Conservation (phyloP, 371 early-diverging fungal species). For the Capniomyces stellatus region DNA sequence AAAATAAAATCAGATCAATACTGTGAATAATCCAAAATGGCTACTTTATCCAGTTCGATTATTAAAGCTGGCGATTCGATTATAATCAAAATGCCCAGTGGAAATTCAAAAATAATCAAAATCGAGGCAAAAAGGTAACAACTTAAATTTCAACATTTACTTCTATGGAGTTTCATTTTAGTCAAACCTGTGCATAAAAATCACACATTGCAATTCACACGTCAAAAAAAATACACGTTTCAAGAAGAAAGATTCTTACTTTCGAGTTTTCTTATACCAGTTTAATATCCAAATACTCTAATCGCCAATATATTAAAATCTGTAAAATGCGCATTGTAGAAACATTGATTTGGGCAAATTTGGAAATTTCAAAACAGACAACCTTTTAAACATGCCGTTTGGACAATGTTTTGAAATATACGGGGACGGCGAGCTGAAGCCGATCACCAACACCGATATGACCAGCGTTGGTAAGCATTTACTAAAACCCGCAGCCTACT, state of each 20-base stretch:
- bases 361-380: constrained; percentile 59
- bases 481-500: too few relatives aligned
- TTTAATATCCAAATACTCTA: too few relatives aligned
- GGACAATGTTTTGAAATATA: constrained; percentile 73
- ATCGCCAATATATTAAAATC: neutral
- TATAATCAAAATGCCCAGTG: constrained; percentile 67
- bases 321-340: neutral
- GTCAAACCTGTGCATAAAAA: neutral
- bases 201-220: neutral
- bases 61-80: constrained; percentile 40
- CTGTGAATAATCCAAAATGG: too few relatives aligned
- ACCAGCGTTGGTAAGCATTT: constrained; percentile 8
- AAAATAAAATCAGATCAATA: too few relatives aligned
- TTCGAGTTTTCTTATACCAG: too few relatives aligned
- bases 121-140: constrained; percentile 35
- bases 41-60: too few relatives aligned
- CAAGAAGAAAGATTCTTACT: too few relatives aligned
- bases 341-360: constrained; percentile 76
- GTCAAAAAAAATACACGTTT: neutral
- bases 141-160: neutral
- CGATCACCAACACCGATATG: constrained; percentile 13
- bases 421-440: constrained; percentile 16
- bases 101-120: constrained; percentile 58
- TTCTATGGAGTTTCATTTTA: too few relatives aligned
- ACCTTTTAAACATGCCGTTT: constrained; percentile 64